Evolutionary conservation across 805 yeast species (phyloP).

Genomic region (Starmerella vaccinii): DNA sequence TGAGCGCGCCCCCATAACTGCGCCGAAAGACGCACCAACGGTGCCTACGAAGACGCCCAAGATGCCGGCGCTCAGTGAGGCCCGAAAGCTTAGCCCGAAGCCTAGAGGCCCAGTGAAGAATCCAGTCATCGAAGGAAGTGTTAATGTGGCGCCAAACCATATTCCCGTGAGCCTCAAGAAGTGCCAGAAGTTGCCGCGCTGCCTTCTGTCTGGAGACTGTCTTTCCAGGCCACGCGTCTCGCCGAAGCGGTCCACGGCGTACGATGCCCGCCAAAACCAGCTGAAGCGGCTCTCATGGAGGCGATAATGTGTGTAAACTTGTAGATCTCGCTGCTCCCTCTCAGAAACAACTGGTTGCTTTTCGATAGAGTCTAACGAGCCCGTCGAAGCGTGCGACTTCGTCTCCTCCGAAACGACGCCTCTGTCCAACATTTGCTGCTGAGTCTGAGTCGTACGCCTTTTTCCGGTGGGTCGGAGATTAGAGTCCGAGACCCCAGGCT

Average conservation of each 20-base stretch:
- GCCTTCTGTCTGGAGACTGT: constrained; percentile 53
- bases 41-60: constrained; percentile 61
- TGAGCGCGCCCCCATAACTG: constrained; percentile 81
- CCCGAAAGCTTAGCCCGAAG: constrained; percentile 57
- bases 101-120: constrained; percentile 65
- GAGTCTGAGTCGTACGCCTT: too few species aligned
- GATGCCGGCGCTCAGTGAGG: constrained; percentile 52
- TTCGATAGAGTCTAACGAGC: not conserved
- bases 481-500: too few species aligned
- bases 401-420: not conserved
- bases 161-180: constrained; percentile 47
- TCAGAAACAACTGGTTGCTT: not conserved
- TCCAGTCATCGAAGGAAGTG: constrained; percentile 81
- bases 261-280: constrained; percentile 25
- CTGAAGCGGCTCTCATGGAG: constrained; percentile 16
- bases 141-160: constrained; percentile 81
- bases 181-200: constrained; percentile 22
- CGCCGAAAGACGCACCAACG: constrained; percentile 67
- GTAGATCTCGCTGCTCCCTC: not conserved
- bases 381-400: not conserved
- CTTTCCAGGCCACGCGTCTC: constrained; percentile 76
- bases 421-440: not conserved
- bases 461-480: too few species aligned
- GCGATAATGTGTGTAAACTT: constrained; percentile 17
- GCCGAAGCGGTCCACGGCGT: constrained; percentile 42